Conservation (phyloP, 495 filamentous ascomycete genomes). For the Neurospora intermedia region DNA sequence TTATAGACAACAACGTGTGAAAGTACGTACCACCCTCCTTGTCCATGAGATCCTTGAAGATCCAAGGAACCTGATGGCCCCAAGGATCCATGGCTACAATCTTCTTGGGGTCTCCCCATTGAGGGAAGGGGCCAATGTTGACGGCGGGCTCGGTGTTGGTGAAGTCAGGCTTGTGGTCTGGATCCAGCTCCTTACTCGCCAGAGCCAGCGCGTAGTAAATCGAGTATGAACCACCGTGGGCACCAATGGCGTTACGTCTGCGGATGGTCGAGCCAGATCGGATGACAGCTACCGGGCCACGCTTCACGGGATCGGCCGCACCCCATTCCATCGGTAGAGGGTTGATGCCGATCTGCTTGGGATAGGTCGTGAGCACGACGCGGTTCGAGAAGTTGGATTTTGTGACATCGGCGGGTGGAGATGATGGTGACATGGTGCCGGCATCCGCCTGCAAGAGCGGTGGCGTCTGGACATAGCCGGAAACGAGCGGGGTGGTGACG, state of each 20-base stretch:
- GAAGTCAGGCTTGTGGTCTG: constrained; percentile 79
- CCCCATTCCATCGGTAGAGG: constrained; percentile 87
- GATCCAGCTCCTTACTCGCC: constrained; percentile 76
- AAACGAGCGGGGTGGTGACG: constrained; percentile 11
- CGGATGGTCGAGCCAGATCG: constrained; percentile 65
- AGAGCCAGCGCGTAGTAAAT: constrained; percentile 94
- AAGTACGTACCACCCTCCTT: constrained; percentile 44
- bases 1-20: not conserved
- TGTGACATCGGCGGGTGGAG: constrained; percentile 9
- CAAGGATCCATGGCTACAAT: constrained; percentile 97
- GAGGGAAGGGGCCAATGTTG: constrained; percentile 74
- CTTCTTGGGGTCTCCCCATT: constrained; percentile 87
- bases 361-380: constrained; percentile 68
- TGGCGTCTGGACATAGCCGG: constrained; percentile 12
- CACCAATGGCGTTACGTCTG: constrained; percentile 70
- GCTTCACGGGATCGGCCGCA: constrained; percentile 53
- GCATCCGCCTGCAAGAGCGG: constrained; percentile 22
- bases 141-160: constrained; percentile 89
- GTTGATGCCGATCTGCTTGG: constrained; percentile 86
- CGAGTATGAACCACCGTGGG: constrained; percentile 94
- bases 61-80: constrained; percentile 80
- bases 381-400: constrained; percentile 23
- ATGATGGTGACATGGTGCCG: constrained; percentile 17
- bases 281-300: constrained; percentile 89
- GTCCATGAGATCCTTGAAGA: constrained; percentile 57